Conservation (phyloP, 2,329 filamentous ascomycete genomes). For the Diaporthe ampelina region DNA sequence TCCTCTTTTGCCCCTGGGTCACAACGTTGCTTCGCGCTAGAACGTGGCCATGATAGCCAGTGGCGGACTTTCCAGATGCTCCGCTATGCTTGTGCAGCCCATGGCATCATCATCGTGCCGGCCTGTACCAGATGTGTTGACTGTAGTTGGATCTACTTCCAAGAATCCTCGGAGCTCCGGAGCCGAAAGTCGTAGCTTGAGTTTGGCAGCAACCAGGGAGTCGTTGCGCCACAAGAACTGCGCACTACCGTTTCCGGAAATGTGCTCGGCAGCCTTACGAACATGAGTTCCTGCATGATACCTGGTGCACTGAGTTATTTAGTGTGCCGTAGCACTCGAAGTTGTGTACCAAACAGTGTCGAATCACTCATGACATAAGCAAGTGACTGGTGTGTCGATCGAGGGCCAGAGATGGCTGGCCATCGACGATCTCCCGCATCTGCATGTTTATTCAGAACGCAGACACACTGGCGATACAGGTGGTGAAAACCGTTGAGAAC, state of each 20-base stretch:
- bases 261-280: neutral
- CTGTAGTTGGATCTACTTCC: neutral
- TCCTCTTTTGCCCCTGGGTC: conserved; percentile 19
- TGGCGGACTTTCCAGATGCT: neutral
- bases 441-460: too few species aligned
- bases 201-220: neutral
- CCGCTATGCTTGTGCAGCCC: neutral
- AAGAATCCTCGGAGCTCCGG: neutral
- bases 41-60: neutral
- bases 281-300: neutral
- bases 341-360: neutral
- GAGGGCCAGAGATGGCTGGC: too few species aligned
- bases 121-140: neutral
- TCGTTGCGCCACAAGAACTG: neutral
- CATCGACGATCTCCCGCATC: too few species aligned
- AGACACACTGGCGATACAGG: too few species aligned
- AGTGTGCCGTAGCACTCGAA: neutral
- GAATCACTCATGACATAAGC: neutral
- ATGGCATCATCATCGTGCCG: neutral
- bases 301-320: neutral
- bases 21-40: conserved; percentile 26
- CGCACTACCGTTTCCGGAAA: neutral
- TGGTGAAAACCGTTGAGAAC: too few species aligned
- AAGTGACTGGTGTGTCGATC: too few species aligned
- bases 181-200: neutral